These are phyloP conservation scores for Xerocomellus intermedius DNA, from an alignment of 768 basidiomycete species.

Conservation along the genomic window DNA sequence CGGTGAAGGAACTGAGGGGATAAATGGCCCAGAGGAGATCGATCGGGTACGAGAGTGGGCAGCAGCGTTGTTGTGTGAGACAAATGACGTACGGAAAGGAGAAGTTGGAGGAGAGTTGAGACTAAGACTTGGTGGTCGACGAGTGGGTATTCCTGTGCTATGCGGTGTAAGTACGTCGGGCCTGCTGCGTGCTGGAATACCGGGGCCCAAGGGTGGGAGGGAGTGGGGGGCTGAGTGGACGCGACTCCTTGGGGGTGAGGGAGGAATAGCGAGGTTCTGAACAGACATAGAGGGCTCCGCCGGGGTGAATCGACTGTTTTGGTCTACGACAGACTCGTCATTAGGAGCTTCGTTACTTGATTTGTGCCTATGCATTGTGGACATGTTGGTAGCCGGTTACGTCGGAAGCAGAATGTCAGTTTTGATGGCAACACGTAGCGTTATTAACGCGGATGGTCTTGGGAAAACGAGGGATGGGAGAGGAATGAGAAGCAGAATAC, in stretches of 20 bases:
- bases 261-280: slow-evolving; percentile 11
- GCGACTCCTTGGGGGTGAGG: slow-evolving; percentile 26
- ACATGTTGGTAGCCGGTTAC: slow-evolving; percentile 3
- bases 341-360: slow-evolving; percentile 42
- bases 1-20: slow-evolving; percentile 28
- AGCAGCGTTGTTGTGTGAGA: slow-evolving; percentile 2
- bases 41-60: slow-evolving; percentile 33
- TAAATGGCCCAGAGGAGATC: slow-evolving; percentile 33
- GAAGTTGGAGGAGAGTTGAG: slow-evolving; percentile 31
- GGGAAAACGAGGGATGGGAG: not conserved
- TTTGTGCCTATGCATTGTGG: slow-evolving; percentile 41
- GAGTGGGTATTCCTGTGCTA: slow-evolving; percentile 26
- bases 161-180: slow-evolving; percentile 23
- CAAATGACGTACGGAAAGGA: slow-evolving; percentile 31
- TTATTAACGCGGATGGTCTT: not conserved
- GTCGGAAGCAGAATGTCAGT: not conserved
- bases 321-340: slow-evolving; percentile 24
- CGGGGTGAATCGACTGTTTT: not conserved
- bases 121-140: slow-evolving; percentile 23
- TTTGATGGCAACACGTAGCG: not conserved
- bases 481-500: not conserved
- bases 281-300: slow-evolving; percentile 1
- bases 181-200: slow-evolving; percentile 21
- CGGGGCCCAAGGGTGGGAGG: slow-evolving; percentile 18
- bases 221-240: slow-evolving; percentile 26